These are phyloP conservation scores for Alternaria incomplexa DNA, from an alignment of 2,329 filamentous ascomycete genomes.

Conservation along the genomic window DNA sequence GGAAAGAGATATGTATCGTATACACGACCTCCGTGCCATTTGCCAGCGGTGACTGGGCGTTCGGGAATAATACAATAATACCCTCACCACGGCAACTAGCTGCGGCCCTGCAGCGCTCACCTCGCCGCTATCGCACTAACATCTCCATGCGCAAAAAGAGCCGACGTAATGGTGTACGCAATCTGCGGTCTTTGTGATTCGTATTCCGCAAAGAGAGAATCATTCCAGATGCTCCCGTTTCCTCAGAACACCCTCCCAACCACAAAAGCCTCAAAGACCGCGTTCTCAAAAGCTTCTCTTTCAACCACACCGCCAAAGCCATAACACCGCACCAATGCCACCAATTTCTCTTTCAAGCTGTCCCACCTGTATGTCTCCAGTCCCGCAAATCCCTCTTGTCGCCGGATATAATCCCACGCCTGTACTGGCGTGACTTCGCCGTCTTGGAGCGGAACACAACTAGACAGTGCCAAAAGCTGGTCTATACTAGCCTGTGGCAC, in stretches of 20 bases:
- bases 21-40: background rate
- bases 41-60: background rate
- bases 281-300: conserved; percentile 18
- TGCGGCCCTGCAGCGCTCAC: background rate
- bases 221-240: background rate
- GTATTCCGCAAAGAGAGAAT: background rate
- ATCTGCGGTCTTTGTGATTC: background rate
- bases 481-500: conserved; percentile 24
- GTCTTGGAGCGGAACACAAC: conserved; percentile 24
- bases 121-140: background rate
- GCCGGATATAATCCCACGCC: conserved; percentile 44
- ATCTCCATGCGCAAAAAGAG: background rate
- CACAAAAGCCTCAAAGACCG: conserved; percentile 20
- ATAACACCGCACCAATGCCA: conserved; percentile 39
- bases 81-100: background rate
- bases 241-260: conserved; percentile 18
- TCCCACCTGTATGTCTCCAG: conserved; percentile 29
- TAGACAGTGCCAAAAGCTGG: conserved; percentile 25
- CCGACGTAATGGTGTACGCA: background rate
- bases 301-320: conserved; percentile 36
- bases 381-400: conserved; percentile 28
- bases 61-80: background rate
- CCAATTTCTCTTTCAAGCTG: conserved; percentile 29
- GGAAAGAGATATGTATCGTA: background rate
- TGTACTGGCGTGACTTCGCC: conserved; percentile 47